A percentile compares a stretch with the other conserved stretches of the same genome.
Conservation (phyloP, 768 basidiomycete species). For the Rhodotorula diobovata region DNA sequence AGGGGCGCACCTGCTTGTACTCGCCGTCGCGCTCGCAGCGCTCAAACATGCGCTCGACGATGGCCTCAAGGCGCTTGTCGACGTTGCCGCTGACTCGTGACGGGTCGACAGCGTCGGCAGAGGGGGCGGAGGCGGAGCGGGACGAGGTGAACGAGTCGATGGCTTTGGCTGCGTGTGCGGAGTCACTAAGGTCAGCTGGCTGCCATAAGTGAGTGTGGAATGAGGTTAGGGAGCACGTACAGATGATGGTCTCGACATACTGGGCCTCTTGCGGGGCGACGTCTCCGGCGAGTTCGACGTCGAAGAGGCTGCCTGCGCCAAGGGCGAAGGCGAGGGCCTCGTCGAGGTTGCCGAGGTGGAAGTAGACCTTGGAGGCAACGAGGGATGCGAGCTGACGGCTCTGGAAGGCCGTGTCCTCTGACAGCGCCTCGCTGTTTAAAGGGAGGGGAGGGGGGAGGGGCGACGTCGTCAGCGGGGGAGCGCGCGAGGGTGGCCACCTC, state of each 20-base stretch:
- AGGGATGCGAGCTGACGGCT: conserved; percentile 79
- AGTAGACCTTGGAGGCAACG: conserved; percentile 96
- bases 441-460: conserved; percentile 19
- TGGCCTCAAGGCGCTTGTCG: conserved; percentile 70
- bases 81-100: conserved; percentile 69
- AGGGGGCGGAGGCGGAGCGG: conserved; percentile 48
- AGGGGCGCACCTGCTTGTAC: conserved; percentile 67
- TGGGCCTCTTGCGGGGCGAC: conserved; percentile 55
- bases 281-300: conserved; percentile 49
- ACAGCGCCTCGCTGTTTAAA: conserved; percentile 79
- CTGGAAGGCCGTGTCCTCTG: conserved; percentile 74
- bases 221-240: conserved; percentile 55
- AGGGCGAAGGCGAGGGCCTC: conserved; percentile 94
- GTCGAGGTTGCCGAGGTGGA: conserved; percentile 89
- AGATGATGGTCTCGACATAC: conserved; percentile 89
- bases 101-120: conserved; percentile 35
- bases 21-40: conserved; percentile 83
- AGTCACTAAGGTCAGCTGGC: not conserved
- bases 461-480: conserved; percentile 26
- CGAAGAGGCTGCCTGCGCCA: conserved; percentile 80
- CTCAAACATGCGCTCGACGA: conserved; percentile 83
- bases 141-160: conserved; percentile 85
- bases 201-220: not conserved
- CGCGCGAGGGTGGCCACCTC: not conserved
- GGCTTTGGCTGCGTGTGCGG: conserved; percentile 67